These are phyloP conservation scores for Moniliella sp. DNA, from an alignment of 1,284 basidiomycete genomes.

Conservation along the genomic window DNA sequence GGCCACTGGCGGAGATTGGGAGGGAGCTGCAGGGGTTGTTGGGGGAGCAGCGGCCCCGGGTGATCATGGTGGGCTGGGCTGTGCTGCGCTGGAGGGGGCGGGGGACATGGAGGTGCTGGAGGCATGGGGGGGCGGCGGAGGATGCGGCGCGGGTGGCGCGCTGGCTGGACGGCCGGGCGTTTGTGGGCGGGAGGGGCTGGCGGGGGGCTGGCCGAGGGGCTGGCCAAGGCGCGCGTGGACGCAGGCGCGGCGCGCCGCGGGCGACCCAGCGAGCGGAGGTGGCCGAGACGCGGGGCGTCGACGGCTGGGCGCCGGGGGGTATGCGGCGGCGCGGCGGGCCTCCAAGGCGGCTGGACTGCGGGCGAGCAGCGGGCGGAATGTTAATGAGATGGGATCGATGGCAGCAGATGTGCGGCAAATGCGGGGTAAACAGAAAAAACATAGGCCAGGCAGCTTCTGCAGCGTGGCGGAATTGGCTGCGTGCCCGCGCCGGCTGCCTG, in stretches of 20 bases:
- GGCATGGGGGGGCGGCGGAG: slow-evolving; percentile 11
- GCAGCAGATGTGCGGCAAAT: no score
- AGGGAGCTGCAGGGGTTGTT: slow-evolving; percentile 47
- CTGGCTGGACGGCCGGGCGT: slow-evolving; percentile 9
- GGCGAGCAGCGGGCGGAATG: no score
- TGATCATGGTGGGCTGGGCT: slow-evolving; percentile 84
- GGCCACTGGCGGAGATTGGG: slow-evolving; percentile 55
- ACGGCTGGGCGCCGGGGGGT: slow-evolving; percentile 21
- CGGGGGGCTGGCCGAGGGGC: no score
- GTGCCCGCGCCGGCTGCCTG: no score
- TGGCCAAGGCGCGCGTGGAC: background rate
- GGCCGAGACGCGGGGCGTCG: slow-evolving; percentile 3
- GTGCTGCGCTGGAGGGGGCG: slow-evolving; percentile 39
- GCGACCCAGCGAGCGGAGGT: no score
- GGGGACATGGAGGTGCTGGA: slow-evolving; percentile 41
- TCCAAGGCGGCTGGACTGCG: slow-evolving; percentile 3
- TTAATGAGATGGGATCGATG: no score
- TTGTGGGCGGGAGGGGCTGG: no score
- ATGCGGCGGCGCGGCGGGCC: slow-evolving; percentile 4
- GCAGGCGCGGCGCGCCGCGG: no score
- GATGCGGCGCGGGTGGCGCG: slow-evolving; percentile 4
- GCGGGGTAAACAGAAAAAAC: no score
- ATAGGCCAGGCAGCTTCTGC: no score
- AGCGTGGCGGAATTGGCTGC: no score
- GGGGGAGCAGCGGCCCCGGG: slow-evolving; percentile 80